Base-by-base conservation (phyloP, 1,139 yeast species). In the Geotrichum fermentans region DNA sequence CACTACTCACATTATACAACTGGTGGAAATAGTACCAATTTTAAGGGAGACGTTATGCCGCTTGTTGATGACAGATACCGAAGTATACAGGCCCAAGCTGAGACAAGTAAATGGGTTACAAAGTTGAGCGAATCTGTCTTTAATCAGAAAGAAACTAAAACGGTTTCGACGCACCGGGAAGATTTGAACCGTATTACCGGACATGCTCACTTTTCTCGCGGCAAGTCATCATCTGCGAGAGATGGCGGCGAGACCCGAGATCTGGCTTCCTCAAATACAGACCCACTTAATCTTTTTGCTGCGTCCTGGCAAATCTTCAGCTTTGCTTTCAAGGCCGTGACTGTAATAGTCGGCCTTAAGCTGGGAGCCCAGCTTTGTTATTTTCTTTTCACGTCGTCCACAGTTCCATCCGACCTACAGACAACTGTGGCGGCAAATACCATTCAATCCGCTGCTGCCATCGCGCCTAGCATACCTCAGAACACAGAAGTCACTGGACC, bases 201-300 rank as follows among this genome's bases (percentile, higher is more conserved):
- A n/a, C n/a, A n/a, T n/a, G n/a, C n/a, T n/a, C n/a, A n/a, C n/a
- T n/a, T n/a, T n/a, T n/a, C n/a, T n/a, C n/a, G n/a, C n/a, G n/a
- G n/a, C n/a, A n/a, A n/a, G n/a, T n/a, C n/a, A n/a, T n/a, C n/a
- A n/a, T n/a, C n/a, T n/a, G n/a, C n/a, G n/a, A n/a, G n/a, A n/a
- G n/a, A n/a, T n/a, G n/a, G n/a, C n/a, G n/a, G n/a, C n/a, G n/a
- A n/a, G n/a, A n/a, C n/a, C n/a, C n/a, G n/a, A n/a, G n/a, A n/a
- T n/a, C n/a, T n/a, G n/a, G n/a, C n/a, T n/a, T n/a, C n/a, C n/a
- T 24, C 28, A 24, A 36, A 61, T 44, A 37, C 56, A 18, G 65
- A 61, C 45, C 65, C 65, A 4, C 50, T 61, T 32, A 57, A 58
- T 30, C 47, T 61, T 14, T 50, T 47, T 32, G 41, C 40, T 13